Evolutionary conservation across 2,329 filamentous ascomycete genomes (phyloP).

Genomic region (Botryotinia globosa): DNA sequence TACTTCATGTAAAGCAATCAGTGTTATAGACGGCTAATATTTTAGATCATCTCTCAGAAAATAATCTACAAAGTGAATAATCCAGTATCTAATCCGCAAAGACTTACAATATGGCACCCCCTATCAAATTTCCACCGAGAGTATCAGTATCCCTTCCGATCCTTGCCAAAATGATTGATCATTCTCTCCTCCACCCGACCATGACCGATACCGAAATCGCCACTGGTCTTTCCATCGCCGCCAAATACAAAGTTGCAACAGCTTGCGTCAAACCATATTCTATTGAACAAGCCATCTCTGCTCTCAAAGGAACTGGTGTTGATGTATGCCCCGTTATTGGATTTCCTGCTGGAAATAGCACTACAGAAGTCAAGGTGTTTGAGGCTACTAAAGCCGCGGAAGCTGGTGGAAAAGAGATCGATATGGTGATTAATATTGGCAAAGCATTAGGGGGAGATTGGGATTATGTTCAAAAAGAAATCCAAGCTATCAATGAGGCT

Average conservation of each 20-base stretch:
- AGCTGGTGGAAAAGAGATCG: conserved; percentile 53
- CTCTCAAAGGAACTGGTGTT: conserved; percentile 50
- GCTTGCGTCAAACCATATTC: conserved; percentile 59
- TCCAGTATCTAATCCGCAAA: background rate
- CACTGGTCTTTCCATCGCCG: conserved; percentile 48
- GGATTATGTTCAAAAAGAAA: conserved; percentile 54
- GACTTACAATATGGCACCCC: background rate
- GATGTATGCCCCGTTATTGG: conserved; percentile 57
- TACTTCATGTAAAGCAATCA: background rate
- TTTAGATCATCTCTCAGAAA: background rate
- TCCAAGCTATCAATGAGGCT: conserved; percentile 48
- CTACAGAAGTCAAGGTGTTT: conserved; percentile 51
- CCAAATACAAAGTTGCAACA: conserved; percentile 50
- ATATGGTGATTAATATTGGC: conserved; percentile 61
- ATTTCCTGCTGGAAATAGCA: conserved; percentile 59
- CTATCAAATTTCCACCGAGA: conserved; percentile 20
- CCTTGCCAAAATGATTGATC: conserved; percentile 56
- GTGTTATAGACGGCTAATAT: background rate
- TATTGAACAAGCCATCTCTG: conserved; percentile 47
- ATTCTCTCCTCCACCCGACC: conserved; percentile 60
- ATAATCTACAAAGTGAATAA: background rate
- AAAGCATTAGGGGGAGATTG: conserved; percentile 56
- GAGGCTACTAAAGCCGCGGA: conserved; percentile 50
- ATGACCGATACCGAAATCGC: conserved; percentile 56
- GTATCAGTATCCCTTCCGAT: conserved; percentile 46